Conservation (phyloP, 2,329 filamentous ascomycete species). For the Penicillium capsulatum region DNA sequence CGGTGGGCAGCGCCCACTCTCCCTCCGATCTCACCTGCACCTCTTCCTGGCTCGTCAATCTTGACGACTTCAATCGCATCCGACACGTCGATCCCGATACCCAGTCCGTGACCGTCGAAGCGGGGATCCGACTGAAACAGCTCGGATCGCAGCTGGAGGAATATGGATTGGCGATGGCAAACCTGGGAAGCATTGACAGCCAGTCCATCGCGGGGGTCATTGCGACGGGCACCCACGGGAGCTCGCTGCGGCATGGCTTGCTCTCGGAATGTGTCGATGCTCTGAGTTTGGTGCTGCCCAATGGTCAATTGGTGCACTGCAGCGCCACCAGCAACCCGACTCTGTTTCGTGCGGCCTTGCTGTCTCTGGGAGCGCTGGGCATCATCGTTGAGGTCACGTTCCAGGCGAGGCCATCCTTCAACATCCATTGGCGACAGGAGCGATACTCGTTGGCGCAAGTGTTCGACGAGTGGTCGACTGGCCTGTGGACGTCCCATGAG, state of each 20-base stretch:
- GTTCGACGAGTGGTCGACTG: conserved; percentile 65
- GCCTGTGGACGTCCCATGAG: conserved; percentile 78
- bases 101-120: conserved; percentile 70
- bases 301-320: conserved; percentile 70
- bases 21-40: conserved; percentile 90
- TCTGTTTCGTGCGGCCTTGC: conserved; percentile 80
- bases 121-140: conserved; percentile 77
- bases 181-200: conserved; percentile 89
- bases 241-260: conserved; percentile 75
- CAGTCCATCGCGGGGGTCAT: conserved; percentile 92
- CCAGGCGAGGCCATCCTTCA: conserved; percentile 72
- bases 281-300: conserved; percentile 75
- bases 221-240: conserved; percentile 88
- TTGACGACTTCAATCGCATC: conserved; percentile 75
- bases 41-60: conserved; percentile 88
- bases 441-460: conserved; percentile 67
- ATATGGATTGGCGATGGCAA: conserved; percentile 78
- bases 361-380: conserved; percentile 84
- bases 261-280: conserved; percentile 72
- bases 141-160: conserved; percentile 70
- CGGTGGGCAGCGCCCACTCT: conserved; percentile 87
- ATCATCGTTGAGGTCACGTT: conserved; percentile 89
- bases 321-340: conserved; percentile 63
- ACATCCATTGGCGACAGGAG: conserved; percentile 81
- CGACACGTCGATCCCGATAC: conserved; percentile 64